A percentile compares a stretch with the other conserved stretches of the same genome.
Conservation (phyloP, 2,329 filamentous ascomycete species). For the Trichoderma pleuroti region DNA sequence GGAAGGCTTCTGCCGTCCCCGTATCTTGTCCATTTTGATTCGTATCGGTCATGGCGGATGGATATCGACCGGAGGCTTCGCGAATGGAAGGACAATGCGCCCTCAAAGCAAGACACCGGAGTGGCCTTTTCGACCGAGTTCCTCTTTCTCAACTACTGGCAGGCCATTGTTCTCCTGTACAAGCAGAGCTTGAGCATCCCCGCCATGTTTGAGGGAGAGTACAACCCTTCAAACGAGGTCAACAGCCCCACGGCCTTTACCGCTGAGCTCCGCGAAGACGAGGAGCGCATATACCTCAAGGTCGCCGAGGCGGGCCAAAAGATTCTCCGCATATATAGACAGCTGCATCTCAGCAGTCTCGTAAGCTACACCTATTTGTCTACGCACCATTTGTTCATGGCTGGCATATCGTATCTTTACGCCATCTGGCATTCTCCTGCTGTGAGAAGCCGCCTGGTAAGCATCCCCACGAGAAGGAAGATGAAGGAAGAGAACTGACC, state of each 20-base stretch:
- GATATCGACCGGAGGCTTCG: conserved; percentile 80
- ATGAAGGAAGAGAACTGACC: not conserved
- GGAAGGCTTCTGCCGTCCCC: conserved; percentile 77
- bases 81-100: conserved; percentile 83
- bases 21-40: conserved; percentile 78
- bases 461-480: conserved; percentile 30
- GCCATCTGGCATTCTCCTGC: conserved; percentile 94
- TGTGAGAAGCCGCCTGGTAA: conserved; percentile 79
- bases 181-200: conserved; percentile 86
- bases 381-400: conserved; percentile 96
- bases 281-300: conserved; percentile 89
- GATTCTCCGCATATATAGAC: conserved; percentile 84
- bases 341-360: conserved; percentile 79
- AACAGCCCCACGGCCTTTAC: conserved; percentile 60
- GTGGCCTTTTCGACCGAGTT: conserved; percentile 89
- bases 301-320: conserved; percentile 93
- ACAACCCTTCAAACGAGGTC: conserved; percentile 61
- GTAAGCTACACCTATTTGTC: conserved; percentile 96
- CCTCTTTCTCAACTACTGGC: conserved; percentile 95
- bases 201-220: conserved; percentile 76
- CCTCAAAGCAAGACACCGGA: conserved; percentile 72
- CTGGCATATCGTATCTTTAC: conserved; percentile 92
- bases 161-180: conserved; percentile 93
- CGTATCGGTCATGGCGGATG: conserved; percentile 81
- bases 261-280: conserved; percentile 69